Conservation (phyloP, 2,329 filamentous ascomycete species). For the Thyridium curvatum region DNA sequence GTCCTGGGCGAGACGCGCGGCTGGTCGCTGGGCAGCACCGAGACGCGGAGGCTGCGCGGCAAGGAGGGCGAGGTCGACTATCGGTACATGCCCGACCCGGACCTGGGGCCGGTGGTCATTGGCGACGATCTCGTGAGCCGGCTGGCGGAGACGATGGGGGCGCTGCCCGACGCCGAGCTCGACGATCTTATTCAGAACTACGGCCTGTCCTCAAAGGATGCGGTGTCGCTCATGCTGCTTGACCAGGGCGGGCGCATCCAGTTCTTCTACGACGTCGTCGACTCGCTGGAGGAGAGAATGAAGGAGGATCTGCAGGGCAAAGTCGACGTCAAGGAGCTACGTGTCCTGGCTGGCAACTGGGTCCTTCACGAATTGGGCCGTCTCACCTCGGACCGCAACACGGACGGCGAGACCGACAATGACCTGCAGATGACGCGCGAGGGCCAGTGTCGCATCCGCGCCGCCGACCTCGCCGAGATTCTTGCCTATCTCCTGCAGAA, state of each 20-base stretch:
- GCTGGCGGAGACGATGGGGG: conserved; percentile 58
- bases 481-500: conserved; percentile 39
- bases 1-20: conserved; percentile 81
- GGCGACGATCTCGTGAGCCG: conserved; percentile 61
- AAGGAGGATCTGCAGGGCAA: conserved; percentile 8
- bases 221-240: conserved; percentile 68
- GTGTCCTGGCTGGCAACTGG: conserved; percentile 52
- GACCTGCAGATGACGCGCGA: conserved; percentile 28
- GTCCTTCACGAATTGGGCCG: conserved; percentile 71
- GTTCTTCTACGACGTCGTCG: conserved; percentile 69
- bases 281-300: conserved; percentile 29
- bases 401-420: conserved; percentile 3
- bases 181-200: conserved; percentile 56
- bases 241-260: conserved; percentile 76
- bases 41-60: conserved; percentile 74
- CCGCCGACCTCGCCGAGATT: conserved; percentile 41
- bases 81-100: conserved; percentile 96
- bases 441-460: conserved; percentile 43
- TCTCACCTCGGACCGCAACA: conserved; percentile 45
- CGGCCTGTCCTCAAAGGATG: conserved; percentile 73
- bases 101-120: conserved; percentile 75
- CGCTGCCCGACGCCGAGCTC: conserved; percentile 66
- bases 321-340: conserved; percentile 18
- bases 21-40: conserved; percentile 79
- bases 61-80: conserved; percentile 99